Base-by-base conservation (phyloP, 2,329 filamentous ascomycete genomes). In the Verticillium zaregamsianum region DNA sequence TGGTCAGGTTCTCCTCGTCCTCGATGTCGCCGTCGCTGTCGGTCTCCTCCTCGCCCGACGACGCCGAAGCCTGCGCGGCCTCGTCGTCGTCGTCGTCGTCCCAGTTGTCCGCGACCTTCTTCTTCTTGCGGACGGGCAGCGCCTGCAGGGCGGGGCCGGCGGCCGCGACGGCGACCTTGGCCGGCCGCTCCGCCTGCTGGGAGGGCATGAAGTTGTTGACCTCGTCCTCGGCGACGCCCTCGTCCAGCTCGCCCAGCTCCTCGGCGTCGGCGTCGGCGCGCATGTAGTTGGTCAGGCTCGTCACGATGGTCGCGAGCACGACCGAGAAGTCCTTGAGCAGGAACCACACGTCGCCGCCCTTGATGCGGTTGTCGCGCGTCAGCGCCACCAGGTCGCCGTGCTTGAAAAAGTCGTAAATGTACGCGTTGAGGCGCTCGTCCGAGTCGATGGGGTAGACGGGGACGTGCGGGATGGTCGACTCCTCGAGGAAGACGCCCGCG, bases 391-490 rank as follows among this genome's bases (percentile, higher is more conserved):
- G 71, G 68, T 89, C 85, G 3, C 90, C 90, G 67, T 93, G 87
- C 72, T 86, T 90, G 80, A 86, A 93, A 74, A 93, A 94, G 72
- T 93, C 89, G 63, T 89, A 86, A 0, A 93, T 75, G 68, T 90
- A 90, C 0, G 87, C 86, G 66, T 91, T 91, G 63, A 87, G 79
- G 0, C 82, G 83, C 14, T 73, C 70, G 9, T 63, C 73, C 64
- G 61, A 58, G 3, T 80, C 78, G 45, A 52, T 52, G 8, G 45
- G 45, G 20, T 52, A 52, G 12, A 91, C 74, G 5, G 81, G 80
- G 5, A 93, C 80, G 69, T 90, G 85, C 0, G 91, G 91, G 28
- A 94, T 85, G 1, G 89, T 87, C 0, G 88, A 82, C 68, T 91
- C 84, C 68, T 94, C 91, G 0, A 94, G 81, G 76, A 92, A 93